Evolutionary conservation across 345 rosid genomes (phyloP).

Genomic region (Salix exigua): DNA sequence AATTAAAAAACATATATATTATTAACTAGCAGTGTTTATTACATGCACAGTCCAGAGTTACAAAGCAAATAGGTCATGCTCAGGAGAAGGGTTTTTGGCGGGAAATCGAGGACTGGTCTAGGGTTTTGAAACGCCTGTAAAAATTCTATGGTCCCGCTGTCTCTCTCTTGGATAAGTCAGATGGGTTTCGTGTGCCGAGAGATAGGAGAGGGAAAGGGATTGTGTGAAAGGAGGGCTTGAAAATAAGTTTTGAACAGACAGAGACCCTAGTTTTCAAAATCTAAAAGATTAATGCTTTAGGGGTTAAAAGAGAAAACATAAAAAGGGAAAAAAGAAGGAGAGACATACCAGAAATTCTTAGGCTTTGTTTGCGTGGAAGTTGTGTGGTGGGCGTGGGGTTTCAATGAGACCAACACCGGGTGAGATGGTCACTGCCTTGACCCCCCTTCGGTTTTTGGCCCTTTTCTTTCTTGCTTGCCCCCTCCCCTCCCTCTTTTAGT

Average conservation of each 20-base stretch:
- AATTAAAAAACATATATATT: neutral
- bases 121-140: constrained; percentile 27
- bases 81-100: constrained; percentile 18
- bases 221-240: constrained; percentile 7
- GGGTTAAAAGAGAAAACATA: neutral
- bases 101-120: constrained; percentile 30
- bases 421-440: constrained; percentile 8
- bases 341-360: constrained; percentile 24
- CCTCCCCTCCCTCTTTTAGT: neutral
- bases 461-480: neutral
- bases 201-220: neutral
- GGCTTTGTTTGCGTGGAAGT: neutral
- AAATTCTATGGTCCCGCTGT: neutral
- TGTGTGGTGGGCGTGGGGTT: neutral
- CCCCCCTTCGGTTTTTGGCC: constrained; percentile 19
- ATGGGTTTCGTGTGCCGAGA: neutral
- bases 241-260: constrained; percentile 26
- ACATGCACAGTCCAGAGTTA: neutral
- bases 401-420: neutral
- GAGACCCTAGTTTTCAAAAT: constrained; percentile 25
- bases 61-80: neutral
- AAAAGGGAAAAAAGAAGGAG: neutral
- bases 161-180: constrained; percentile 9
- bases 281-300: neutral
- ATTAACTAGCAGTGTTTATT: neutral